A percentile compares a stretch with the other conserved stretches of the same genome.
phyloP scores from a whole-genome alignment of 805 yeast genomes.

The Kluyveromyces dobzhanskii region DNA sequence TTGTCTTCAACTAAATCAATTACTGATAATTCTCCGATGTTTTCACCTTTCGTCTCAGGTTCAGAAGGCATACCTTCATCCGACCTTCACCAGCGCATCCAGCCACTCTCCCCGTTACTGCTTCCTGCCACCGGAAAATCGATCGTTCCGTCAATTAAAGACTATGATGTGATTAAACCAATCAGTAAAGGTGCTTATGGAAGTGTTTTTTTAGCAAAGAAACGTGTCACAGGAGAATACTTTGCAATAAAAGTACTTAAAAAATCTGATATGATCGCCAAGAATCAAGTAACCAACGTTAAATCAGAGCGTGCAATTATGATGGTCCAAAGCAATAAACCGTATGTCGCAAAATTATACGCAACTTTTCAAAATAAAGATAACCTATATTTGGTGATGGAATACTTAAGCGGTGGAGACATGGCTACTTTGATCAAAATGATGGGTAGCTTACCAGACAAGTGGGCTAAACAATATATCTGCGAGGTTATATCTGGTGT shows the following conservation, averaged over 20 bases:
- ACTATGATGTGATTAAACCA: conserved; percentile 86
- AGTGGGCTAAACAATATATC: conserved; percentile 78
- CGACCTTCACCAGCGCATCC: conserved; percentile 31
- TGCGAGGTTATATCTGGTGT: conserved; percentile 91
- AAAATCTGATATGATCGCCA: conserved; percentile 93
- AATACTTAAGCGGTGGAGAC: conserved; percentile 93
- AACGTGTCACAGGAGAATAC: conserved; percentile 84
- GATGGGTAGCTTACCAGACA: conserved; percentile 75
- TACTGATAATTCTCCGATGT: conserved; percentile 38
- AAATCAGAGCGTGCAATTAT: conserved; percentile 94
- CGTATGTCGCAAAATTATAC: conserved; percentile 83
- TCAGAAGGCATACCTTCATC: conserved; percentile 30
- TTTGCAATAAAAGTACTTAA: conserved; percentile 89
- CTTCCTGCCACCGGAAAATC: conserved; percentile 52
- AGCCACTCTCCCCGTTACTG: conserved; percentile 74
- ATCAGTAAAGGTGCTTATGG: conserved; percentile 98
- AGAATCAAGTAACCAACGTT: conserved; percentile 92
- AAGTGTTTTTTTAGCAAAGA: conserved; percentile 77
- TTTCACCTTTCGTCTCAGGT: conserved; percentile 50
- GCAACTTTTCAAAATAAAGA: conserved; percentile 85
- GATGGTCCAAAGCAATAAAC: conserved; percentile 93
- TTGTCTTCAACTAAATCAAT: conserved; percentile 18
- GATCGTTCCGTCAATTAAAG: conserved; percentile 66
- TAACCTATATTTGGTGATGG: conserved; percentile 89
- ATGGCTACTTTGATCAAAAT: conserved; percentile 77